phyloP scores from a whole-genome alignment of 2,329 filamentous ascomycete species.

The Aspergillus clavatus region DNA sequence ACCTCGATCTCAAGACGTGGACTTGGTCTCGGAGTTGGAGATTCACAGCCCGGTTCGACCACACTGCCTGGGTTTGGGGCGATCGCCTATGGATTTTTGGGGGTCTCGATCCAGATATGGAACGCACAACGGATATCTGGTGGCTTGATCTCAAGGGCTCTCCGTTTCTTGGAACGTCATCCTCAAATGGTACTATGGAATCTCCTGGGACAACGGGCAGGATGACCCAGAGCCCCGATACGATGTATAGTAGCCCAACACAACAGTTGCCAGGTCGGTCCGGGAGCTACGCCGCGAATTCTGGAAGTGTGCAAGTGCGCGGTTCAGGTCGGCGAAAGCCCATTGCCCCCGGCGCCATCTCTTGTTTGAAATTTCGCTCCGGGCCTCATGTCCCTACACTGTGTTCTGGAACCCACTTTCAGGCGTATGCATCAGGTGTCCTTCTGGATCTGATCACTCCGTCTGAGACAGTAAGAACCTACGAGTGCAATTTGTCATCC shows the following conservation, averaged over 20 bases:
- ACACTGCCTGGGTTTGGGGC: conserved; percentile 88
- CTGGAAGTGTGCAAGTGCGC: conserved; percentile 55
- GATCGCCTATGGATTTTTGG: conserved; percentile 96
- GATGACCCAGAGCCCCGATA: conserved; percentile 37
- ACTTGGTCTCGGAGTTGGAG: conserved; percentile 96
- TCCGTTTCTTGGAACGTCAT: conserved; percentile 72
- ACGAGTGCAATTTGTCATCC: conserved; percentile 85
- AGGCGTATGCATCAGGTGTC: conserved; percentile 87
- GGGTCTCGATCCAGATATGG: conserved; percentile 91
- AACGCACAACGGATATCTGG: conserved; percentile 92
- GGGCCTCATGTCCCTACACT: conserved; percentile 83
- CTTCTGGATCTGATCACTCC: conserved; percentile 93
- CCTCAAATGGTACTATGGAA: conserved; percentile 53
- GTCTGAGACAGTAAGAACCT: conserved; percentile 75
- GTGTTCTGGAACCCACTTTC: conserved; percentile 88
- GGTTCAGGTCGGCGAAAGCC: conserved; percentile 47
- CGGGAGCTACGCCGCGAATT: conserved; percentile 67
- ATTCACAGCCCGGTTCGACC: conserved; percentile 91
- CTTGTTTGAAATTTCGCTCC: conserved; percentile 81
- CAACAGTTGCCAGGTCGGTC: conserved; percentile 36
- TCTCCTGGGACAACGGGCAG: conserved; percentile 28
- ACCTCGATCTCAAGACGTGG: conserved; percentile 92
- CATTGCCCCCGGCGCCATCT: conserved; percentile 79
- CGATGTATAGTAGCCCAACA: conserved; percentile 33
- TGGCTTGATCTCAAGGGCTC: conserved; percentile 93